A percentile compares a stretch with the other conserved stretches of the same genome.
Conservation (phyloP, 2,329 filamentous ascomycete genomes). For the Colletotrichum somersetense region DNA sequence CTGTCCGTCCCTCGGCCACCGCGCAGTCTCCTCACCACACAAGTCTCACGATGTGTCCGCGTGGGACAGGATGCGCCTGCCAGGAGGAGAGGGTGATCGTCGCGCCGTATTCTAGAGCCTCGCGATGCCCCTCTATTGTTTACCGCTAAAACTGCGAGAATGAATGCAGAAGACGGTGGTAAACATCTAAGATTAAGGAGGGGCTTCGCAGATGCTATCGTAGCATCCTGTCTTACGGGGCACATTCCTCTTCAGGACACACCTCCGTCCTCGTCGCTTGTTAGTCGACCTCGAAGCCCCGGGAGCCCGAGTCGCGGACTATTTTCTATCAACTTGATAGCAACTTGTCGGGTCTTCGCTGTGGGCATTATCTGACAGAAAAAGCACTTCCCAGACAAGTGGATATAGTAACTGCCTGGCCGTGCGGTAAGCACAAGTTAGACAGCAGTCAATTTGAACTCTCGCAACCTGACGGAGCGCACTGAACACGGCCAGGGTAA, state of each 20-base stretch:
- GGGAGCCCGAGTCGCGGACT: constrained; percentile 30
- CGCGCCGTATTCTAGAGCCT: constrained; percentile 35
- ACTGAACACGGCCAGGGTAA: constrained; percentile 40
- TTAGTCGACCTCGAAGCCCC: constrained; percentile 14
- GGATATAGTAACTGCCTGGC: constrained; percentile 36
- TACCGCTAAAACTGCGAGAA: constrained; percentile 35
- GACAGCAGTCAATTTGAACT: constrained; percentile 38
- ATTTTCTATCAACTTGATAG: constrained; percentile 10
- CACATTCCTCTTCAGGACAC: constrained; percentile 32
- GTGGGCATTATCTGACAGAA: constrained; percentile 25
- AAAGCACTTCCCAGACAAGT: constrained; percentile 47
- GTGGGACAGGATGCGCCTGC: constrained; percentile 37
- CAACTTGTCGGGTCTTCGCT: background rate
- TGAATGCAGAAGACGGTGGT: constrained; percentile 29
- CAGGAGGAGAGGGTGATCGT: constrained; percentile 36
- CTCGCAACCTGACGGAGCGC: constrained; percentile 25
- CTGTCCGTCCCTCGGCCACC: constrained; percentile 23
- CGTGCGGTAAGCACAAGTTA: constrained; percentile 29
- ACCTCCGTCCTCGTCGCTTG: constrained; percentile 20
- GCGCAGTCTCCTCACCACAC: constrained; percentile 20
- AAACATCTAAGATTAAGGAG: constrained; percentile 44
- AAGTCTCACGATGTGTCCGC: constrained; percentile 37
- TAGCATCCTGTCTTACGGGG: constrained; percentile 25
- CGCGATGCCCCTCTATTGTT: constrained; percentile 36
- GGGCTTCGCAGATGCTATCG: constrained; percentile 41